Evolutionary conservation across 805 yeast species (phyloP).

Genomic region (Cyberlindnera sargentensis): DNA sequence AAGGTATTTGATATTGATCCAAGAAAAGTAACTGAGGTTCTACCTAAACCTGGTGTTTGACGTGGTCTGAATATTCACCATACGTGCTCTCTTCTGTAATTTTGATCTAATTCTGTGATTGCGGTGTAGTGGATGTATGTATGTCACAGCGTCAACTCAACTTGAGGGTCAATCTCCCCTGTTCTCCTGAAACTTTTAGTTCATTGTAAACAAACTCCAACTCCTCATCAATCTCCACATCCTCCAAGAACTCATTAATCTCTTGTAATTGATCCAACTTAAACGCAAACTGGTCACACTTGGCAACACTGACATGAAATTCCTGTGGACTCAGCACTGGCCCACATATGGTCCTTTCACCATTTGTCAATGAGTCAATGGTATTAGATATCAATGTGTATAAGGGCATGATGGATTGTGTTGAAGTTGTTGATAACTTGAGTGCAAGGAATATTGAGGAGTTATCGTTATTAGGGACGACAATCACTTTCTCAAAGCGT

Average conservation of each 20-base stretch:
- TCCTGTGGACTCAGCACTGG: constrained; percentile 2
- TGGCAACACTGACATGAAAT: constrained; percentile 14
- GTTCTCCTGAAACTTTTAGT: constrained; percentile 8
- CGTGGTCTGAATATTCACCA: no score
- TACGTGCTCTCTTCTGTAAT: no score
- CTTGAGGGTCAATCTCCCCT: constrained; percentile 3
- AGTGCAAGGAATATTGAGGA: constrained; percentile 4
- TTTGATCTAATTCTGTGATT: no score
- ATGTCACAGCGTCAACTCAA: not conserved
- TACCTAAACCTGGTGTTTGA: no score
- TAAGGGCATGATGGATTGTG: constrained; percentile 3
- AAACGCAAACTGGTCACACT: not conserved
- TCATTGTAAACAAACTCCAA: constrained; percentile 9
- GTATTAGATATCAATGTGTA: constrained; percentile 4
- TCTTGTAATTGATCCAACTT: constrained; percentile 5
- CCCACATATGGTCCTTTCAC: constrained; percentile 1
- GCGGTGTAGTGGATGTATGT: not conserved
- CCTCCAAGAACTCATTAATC: constrained; percentile 5
- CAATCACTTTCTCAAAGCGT: constrained; percentile 5
- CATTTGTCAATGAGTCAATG: not conserved
- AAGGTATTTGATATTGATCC: no score
- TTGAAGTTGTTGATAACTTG: constrained; percentile 1
- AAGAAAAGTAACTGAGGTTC: no score
- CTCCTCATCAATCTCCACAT: constrained; percentile 6
- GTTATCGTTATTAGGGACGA: constrained; percentile 6